phyloP scores from a whole-genome alignment of 148 eudicot genomes.

The Cornus kousa region DNA sequence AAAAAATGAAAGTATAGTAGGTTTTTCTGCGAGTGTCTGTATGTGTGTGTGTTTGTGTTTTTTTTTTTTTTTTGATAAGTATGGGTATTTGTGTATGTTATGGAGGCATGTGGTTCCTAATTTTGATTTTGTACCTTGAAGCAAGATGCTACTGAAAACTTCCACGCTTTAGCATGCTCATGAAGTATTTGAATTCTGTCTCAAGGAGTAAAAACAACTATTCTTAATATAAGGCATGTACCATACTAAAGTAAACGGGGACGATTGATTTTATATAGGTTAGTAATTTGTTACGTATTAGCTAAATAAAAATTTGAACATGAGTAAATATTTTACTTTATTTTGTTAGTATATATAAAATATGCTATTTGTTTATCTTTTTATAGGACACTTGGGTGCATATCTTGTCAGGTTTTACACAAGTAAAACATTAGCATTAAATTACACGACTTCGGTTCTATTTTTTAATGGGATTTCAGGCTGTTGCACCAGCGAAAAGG shows the following conservation, averaged over 20 bases:
- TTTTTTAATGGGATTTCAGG: neutral
- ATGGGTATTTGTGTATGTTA: neutral
- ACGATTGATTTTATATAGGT: neutral
- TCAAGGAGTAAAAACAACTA: neutral
- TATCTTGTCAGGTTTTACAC: neutral
- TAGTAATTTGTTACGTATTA: too few species aligned
- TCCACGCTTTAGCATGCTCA: neutral
- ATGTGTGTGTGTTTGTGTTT: too few species aligned
- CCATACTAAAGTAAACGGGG: neutral
- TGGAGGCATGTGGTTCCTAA: neutral
- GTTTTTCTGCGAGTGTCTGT: too few species aligned
- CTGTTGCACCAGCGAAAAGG: neutral
- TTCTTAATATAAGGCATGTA: neutral
- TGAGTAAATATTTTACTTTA: too few species aligned
- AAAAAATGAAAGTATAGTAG: too few species aligned
- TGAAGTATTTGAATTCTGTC: neutral
- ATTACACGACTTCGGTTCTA: neutral
- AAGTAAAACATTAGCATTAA: neutral
- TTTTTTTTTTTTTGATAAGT: too few species aligned
- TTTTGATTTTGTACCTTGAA: neutral
- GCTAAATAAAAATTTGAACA: neutral
- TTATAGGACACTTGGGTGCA: neutral
- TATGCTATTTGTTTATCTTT: too few species aligned
- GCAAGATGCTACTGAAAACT: neutral
- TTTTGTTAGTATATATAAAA: too few species aligned